Base-by-base conservation (phyloP, 306 rosid species). In the Vigna reflexopilosa region DNA sequence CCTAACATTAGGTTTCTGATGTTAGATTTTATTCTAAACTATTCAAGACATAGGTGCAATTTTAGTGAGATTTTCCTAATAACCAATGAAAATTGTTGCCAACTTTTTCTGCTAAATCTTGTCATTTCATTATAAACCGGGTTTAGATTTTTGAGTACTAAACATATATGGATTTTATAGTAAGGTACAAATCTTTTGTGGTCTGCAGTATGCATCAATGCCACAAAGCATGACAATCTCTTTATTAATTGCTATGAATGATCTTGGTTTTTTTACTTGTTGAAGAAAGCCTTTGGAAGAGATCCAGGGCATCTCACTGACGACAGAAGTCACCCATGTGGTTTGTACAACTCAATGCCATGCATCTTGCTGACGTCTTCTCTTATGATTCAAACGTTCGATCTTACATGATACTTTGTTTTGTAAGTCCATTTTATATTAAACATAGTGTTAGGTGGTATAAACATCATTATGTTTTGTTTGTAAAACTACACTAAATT, bases 291-390 rank as follows among this genome's bases (percentile, higher is more conserved):
- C 56, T 83, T 95, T 81, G 89, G 89, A 72, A 89, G 85, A 80
- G 86, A 90, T 56, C 87, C 88, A 54, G 80, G 72, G 49, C 79
- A 52, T 70, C 83, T 70, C 72, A 34, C 80, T 78, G 34, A 79
- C 75, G 92, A 87, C 73, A 81, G 72, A 89, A 83, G 84, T 68
- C 83, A 85, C 47, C 97, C 98, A 83, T 79, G 86, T 97, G 97
- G 14, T 77, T 90, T 86, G 85, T 91, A 83, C 98, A 92, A 83
- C 98, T 95, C 85, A 92, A 92, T 84, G 98, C 98, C 9, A 84
- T 95, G 98, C 97, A 97, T 80, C 91, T 95, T 26, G 93, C 90
- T 82, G 98, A 94, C 79, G 84, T 92, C 67, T 88, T 92, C 85
- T 94, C 98, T 2, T 97, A 94, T 83, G 98, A 94, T 86, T 92